phyloP scores from a whole-genome alignment of 2,329 filamentous ascomycete species.

The Pseudogymnoascus sp. region DNA sequence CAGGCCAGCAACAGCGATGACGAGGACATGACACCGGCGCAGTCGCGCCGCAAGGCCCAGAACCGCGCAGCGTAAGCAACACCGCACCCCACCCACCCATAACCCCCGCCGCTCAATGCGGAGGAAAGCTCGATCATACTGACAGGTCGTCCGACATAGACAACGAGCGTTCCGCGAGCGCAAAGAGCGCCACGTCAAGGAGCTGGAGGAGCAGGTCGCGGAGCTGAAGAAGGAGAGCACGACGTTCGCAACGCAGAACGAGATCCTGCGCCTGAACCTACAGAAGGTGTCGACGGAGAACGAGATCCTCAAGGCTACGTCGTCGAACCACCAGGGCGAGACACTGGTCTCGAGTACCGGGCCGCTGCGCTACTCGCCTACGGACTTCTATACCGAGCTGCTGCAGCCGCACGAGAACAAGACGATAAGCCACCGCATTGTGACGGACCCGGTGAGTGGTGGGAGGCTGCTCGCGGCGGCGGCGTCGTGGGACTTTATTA shows the following conservation, averaged over 20 bases:
- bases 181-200: slow-evolving; percentile 89
- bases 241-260: slow-evolving; percentile 72
- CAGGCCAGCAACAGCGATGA: slow-evolving; percentile 33
- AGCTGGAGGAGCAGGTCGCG: slow-evolving; percentile 80
- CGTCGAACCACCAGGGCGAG: slow-evolving; percentile 38
- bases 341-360: slow-evolving; percentile 46
- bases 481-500: slow-evolving; percentile 85
- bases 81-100: not conserved
- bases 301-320: slow-evolving; percentile 81
- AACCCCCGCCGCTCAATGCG: not conserved
- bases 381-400: slow-evolving; percentile 61
- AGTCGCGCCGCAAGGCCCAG: slow-evolving; percentile 60
- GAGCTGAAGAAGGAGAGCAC: slow-evolving; percentile 68
- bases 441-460: slow-evolving; percentile 54
- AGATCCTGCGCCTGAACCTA: slow-evolving; percentile 75
- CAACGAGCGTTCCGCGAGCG: slow-evolving; percentile 94
- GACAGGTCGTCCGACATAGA: slow-evolving; percentile 37
- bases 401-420: slow-evolving; percentile 56
- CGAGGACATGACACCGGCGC: slow-evolving; percentile 47
- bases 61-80: slow-evolving; percentile 62
- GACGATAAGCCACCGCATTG: slow-evolving; percentile 61
- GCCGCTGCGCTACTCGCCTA: slow-evolving; percentile 64
- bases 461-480: slow-evolving; percentile 66
- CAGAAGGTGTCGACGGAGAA: slow-evolving; percentile 85
- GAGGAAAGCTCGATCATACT: not conserved